phyloP scores from a whole-genome alignment of 2,329 filamentous ascomycete species.

The Ceratocystis alfenasii region DNA sequence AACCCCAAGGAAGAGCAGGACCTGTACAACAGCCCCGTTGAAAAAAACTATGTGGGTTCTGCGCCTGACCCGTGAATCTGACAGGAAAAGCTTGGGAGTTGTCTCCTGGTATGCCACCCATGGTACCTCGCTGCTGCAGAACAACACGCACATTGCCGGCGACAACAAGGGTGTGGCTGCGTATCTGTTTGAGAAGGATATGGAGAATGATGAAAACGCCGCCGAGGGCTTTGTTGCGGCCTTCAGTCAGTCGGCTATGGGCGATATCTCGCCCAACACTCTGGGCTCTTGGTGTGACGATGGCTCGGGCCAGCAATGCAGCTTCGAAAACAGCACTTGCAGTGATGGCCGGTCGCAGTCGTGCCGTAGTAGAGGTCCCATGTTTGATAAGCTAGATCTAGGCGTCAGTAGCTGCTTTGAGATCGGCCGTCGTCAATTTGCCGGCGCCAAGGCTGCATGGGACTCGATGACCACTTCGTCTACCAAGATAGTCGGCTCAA shows the following conservation, averaged over 20 bases:
- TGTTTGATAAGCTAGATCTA: conserved; percentile 52
- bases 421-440: conserved; percentile 56
- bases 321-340: conserved; percentile 69
- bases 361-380: conserved; percentile 60
- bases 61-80: conserved; percentile 61
- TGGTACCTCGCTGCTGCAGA: conserved; percentile 79
- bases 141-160: conserved; percentile 83
- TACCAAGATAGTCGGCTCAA: conserved; percentile 47
- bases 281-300: conserved; percentile 80
- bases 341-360: conserved; percentile 50
- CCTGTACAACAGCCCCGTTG: conserved; percentile 46
- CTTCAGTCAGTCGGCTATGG: conserved; percentile 84
- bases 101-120: conserved; percentile 89
- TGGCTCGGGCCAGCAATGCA: conserved; percentile 56
- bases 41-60: conserved; percentile 61
- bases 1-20: conserved; percentile 68
- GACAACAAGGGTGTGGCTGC: conserved; percentile 95
- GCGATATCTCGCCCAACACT: conserved; percentile 77
- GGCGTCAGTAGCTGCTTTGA: conserved; percentile 66
- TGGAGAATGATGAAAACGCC: conserved; percentile 41
- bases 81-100: conserved; percentile 65
- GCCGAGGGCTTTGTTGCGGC: conserved; percentile 66
- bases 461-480: conserved; percentile 36
- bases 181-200: conserved; percentile 65
- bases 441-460: conserved; percentile 39